A percentile compares a stretch with the other conserved stretches of the same genome.
Evolutionary conservation across 768 basidiomycete genomes (phyloP).

Genomic region (Cubamyces lactineus): DNA sequence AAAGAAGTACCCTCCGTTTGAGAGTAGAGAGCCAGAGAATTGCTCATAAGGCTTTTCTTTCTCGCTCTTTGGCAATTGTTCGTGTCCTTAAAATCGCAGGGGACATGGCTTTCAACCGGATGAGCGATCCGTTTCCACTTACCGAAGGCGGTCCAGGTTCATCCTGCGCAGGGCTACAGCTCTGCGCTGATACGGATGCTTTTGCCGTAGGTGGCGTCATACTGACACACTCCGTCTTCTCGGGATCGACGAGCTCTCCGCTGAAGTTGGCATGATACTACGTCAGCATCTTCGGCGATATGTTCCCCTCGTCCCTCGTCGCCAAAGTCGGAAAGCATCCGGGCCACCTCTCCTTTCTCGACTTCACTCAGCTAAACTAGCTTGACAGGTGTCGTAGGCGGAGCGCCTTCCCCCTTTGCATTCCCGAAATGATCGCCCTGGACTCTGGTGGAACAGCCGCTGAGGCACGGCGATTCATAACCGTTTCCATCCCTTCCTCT

Average conservation of each 20-base stretch:
- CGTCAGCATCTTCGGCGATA: neutral
- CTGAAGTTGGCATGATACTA: neutral
- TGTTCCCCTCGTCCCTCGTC: constrained; percentile 3
- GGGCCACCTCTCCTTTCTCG: constrained; percentile 19
- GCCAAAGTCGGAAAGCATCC: constrained; percentile 16
- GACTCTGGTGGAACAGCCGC: too few species aligned
- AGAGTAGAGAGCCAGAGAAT: neutral
- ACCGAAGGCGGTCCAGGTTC: neutral
- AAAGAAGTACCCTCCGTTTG: neutral
- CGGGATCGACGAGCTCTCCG: constrained; percentile 6
- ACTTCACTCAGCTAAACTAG: neutral
- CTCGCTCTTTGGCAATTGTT: constrained; percentile 9
- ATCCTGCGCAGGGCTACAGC: neutral
- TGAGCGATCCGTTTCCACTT: neutral
- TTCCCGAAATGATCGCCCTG: too few species aligned
- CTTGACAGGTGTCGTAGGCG: neutral
- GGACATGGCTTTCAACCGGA: too few species aligned
- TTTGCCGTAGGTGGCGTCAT: neutral
- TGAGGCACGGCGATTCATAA: too few species aligned
- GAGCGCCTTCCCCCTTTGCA: neutral
- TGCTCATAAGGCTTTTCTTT: constrained; percentile 2
- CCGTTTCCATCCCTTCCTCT: neutral
- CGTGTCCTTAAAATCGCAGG: too few species aligned
- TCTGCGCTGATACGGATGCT: neutral
- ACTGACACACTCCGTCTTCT: constrained; percentile 4